Percentiles rank a stretch among this genome's conserved stretches.
Conservation (phyloP, 257 asterid genomes). For the Echium plantagineum region DNA sequence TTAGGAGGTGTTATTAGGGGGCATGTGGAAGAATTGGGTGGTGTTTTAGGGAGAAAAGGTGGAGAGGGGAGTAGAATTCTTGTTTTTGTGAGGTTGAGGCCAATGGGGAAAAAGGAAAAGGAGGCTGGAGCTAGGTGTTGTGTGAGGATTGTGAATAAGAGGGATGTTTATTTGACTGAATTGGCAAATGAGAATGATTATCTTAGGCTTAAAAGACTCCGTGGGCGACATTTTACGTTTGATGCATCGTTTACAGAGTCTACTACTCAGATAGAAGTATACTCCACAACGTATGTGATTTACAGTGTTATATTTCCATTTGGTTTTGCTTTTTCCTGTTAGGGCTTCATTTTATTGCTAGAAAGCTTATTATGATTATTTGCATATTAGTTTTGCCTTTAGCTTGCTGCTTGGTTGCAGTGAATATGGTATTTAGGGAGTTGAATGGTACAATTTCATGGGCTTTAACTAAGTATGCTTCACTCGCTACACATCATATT, state of each 20-base stretch:
- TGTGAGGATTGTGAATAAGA: slow-evolving; percentile 38
- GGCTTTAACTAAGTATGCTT: too few species aligned
- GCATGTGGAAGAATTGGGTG: slow-evolving; percentile 21
- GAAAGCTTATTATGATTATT: neutral
- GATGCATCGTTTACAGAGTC: slow-evolving; percentile 55
- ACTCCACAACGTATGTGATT: slow-evolving; percentile 47
- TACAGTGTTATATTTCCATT: neutral
- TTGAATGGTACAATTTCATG: neutral
- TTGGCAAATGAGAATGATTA: slow-evolving; percentile 41
- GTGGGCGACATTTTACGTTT: slow-evolving; percentile 53
- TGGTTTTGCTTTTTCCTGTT: neutral
- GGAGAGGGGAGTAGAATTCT: slow-evolving; percentile 37
- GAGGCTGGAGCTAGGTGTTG: slow-evolving; percentile 50
- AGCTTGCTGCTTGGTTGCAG: neutral
- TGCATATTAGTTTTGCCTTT: neutral
- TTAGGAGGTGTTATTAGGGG: slow-evolving; percentile 17
- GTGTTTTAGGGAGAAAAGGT: slow-evolving; percentile 14
- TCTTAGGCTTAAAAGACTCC: slow-evolving; percentile 48
- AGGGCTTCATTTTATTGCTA: neutral
- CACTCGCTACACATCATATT: neutral
- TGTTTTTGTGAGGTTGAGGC: slow-evolving; percentile 64
- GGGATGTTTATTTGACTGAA: slow-evolving; percentile 48
- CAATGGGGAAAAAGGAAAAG: slow-evolving; percentile 42
- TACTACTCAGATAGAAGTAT: slow-evolving; percentile 43
- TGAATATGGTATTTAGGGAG: neutral